Evolutionary conservation across 1,284 basidiomycete species (phyloP), one percentile per base, ranked within the genome.

Genomic region (Sporisorium iseilematis-ciliati): DNA sequence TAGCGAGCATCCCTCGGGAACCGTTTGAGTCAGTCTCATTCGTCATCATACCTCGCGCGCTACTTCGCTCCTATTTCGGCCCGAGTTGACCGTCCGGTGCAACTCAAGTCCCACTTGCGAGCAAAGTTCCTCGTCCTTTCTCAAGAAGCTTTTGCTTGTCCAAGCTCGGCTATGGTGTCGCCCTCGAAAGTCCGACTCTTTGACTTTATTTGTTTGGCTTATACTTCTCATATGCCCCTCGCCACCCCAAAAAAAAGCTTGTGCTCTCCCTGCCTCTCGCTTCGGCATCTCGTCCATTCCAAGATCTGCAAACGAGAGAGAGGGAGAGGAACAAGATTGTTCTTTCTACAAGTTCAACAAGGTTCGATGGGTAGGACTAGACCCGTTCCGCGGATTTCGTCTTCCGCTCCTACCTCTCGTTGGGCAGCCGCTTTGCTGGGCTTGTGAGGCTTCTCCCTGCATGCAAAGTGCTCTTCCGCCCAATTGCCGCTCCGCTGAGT

Each of bases 71-170:
- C 18, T 1, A 21, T 48, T 40, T 63, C 66, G 60, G 53, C 7
- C 66, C 66, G 56, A 61, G 46, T 14, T n/a, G 16, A 46, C 46
- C 26, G 46, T 29, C 16, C 16, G 35, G 35, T 38, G 12, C n/a
- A 23, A 50, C 20, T 20, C 12, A 25, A 41, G 10, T 29, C n/a
- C 18, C 18, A n/a, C 16, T 45, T n/a, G 45, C 59, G 50, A 23
- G 38, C 11, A 48, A 33, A 57, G 60, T 57, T 71, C 62, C 62
- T 65, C 12, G 68, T 65, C 55, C 45, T 57, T 65, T 71, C 66
- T 38, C 45, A 35, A 50, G 18, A 16, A 56, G 31, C 26, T 18
- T 40, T 21, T 7, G 26, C 60, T 71, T 65, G 62, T 42, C 58
- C 54, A 54, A 54, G 46, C 45, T 65, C 68, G 68, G 49, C 54